Conservation (phyloP, 2,329 filamentous ascomycete species). For the Apiospora aurea region DNA sequence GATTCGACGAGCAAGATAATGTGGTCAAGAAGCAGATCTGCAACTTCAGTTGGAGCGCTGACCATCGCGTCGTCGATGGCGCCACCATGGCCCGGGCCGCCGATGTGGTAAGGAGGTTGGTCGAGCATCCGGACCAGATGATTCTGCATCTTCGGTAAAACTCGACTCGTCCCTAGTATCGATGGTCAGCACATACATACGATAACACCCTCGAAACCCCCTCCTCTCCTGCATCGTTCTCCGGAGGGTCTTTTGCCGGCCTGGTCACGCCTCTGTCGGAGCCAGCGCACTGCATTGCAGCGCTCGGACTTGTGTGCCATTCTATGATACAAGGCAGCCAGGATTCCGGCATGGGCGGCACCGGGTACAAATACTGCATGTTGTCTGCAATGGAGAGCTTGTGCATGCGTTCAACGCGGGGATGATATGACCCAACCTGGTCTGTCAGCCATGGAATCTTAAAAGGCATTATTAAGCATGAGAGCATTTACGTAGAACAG, state of each 20-base stretch:
- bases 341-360: neutral
- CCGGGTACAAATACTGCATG: neutral
- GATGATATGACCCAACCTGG: constrained; percentile 9
- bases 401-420: neutral
- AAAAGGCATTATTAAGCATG: neutral
- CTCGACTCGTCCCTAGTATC: neutral
- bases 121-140: constrained; percentile 90
- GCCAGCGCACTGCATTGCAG: neutral
- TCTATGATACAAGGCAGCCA: constrained; percentile 1
- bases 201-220: neutral
- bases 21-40: constrained; percentile 80
- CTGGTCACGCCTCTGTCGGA: neutral
- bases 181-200: neutral
- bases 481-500: neutral
- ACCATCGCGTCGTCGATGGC: constrained; percentile 93
- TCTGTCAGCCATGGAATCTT: neutral
- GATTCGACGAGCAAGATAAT: constrained; percentile 68
- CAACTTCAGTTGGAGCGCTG: constrained; percentile 96
- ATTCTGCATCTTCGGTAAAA: constrained; percentile 76
- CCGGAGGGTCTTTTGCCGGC: neutral
- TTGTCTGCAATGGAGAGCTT: neutral
- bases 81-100: constrained; percentile 93
- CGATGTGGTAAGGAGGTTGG: constrained; percentile 76
- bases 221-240: neutral
- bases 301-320: neutral